Conservation (phyloP, 805 yeast species). For the Metschnikowia rubicola region DNA sequence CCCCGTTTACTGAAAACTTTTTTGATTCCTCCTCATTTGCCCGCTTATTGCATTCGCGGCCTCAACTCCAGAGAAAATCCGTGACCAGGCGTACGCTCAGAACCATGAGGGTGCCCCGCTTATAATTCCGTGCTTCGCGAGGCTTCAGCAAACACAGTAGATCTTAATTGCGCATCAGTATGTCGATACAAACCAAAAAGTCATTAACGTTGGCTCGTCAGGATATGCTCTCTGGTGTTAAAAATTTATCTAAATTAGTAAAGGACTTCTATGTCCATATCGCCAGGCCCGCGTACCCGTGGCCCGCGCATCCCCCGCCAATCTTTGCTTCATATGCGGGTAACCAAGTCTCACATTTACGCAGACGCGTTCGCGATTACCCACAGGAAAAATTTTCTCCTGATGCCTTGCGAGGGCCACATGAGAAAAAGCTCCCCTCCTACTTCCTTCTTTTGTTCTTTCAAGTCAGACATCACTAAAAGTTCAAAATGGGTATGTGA, state of each 20-base stretch:
- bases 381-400: constrained; percentile 20
- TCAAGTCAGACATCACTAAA: constrained; percentile 25
- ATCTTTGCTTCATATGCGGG: constrained; percentile 14
- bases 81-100: background rate
- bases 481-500: constrained; percentile 38
- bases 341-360: constrained; percentile 17
- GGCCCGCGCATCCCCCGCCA: constrained; percentile 7
- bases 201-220: no score
- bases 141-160: no score
- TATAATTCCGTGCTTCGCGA: no score
- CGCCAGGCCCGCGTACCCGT: no score
- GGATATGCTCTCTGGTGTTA: no score
- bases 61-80: background rate
- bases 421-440: constrained; percentile 18
- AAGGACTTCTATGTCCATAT: no score
- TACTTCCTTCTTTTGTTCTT: constrained; percentile 20
- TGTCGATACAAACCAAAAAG: no score
- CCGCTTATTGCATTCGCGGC: background rate
- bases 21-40: background rate
- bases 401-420: constrained; percentile 22
- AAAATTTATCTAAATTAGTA: no score
- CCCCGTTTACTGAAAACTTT: no score
- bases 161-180: no score
- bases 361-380: constrained; percentile 11
- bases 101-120: background rate